Evolutionary conservation across 768 basidiomycete genomes (phyloP).

Genomic region (Obba rivulosa): DNA sequence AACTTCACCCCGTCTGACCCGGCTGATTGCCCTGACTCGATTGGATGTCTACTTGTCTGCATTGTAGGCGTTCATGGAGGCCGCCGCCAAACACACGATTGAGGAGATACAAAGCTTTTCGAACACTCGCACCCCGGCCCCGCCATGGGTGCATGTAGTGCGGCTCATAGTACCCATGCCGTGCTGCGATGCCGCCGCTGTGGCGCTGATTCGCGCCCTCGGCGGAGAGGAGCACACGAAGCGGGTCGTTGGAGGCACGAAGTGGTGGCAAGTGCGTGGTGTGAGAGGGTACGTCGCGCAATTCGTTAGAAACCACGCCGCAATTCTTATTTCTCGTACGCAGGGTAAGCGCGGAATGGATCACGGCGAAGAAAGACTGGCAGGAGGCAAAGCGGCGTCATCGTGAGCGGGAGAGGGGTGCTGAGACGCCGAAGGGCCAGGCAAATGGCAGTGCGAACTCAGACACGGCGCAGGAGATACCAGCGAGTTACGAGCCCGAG

Average conservation of each 20-base stretch:
- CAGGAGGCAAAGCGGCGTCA: slow-evolving; percentile 55
- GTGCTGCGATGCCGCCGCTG: slow-evolving; percentile 71
- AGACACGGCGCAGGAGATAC: slow-evolving; percentile 6
- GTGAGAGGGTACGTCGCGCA: slow-evolving; percentile 56
- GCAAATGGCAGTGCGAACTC: neutral
- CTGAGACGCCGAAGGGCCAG: neutral
- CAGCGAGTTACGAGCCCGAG: slow-evolving; percentile 47
- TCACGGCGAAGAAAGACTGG: slow-evolving; percentile 81
- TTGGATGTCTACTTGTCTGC: neutral
- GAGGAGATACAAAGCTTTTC: slow-evolving; percentile 81
- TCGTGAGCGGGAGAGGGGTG: slow-evolving; percentile 32
- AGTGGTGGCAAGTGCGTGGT: slow-evolving; percentile 97
- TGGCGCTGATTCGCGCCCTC: slow-evolving; percentile 65
- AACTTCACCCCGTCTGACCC: too few species aligned
- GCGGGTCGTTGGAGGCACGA: slow-evolving; percentile 77
- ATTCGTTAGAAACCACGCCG: neutral
- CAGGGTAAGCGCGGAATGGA: slow-evolving; percentile 86
- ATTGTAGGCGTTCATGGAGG: slow-evolving; percentile 66
- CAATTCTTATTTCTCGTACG: neutral
- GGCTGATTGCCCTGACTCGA: too few species aligned
- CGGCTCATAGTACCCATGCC: slow-evolving; percentile 68
- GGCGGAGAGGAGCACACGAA: slow-evolving; percentile 77
- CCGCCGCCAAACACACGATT: slow-evolving; percentile 69
- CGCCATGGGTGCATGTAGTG: slow-evolving; percentile 77
- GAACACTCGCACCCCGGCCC: slow-evolving; percentile 77